Evolutionary conservation across 1,139 yeast genomes (phyloP).

Genomic region (Meyerozyma smithsonii): DNA sequence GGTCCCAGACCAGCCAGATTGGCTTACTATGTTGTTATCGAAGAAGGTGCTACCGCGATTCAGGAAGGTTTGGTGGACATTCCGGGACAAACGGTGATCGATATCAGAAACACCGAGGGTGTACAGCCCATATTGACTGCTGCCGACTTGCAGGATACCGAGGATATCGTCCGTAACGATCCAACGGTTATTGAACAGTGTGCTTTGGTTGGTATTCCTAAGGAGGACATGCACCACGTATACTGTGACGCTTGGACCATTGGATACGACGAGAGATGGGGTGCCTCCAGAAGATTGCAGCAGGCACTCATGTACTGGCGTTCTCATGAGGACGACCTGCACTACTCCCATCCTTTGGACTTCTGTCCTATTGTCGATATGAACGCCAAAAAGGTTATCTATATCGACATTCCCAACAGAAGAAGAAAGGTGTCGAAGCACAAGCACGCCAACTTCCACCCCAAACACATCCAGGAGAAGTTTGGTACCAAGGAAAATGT

Average conservation of each 20-base stretch:
- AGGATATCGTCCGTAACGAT: slow-evolving; percentile 59
- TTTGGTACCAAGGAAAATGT: slow-evolving; percentile 49
- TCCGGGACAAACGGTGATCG: slow-evolving; percentile 40
- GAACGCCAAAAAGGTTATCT: slow-evolving; percentile 62
- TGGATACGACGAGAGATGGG: slow-evolving; percentile 84
- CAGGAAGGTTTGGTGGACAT: slow-evolving; percentile 69
- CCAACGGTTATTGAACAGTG: slow-evolving; percentile 73
- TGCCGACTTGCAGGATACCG: slow-evolving; percentile 60
- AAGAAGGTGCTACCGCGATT: slow-evolving; percentile 55
- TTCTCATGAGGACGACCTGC: slow-evolving; percentile 74
- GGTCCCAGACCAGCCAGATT: slow-evolving; percentile 65
- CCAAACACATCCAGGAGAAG: slow-evolving; percentile 55
- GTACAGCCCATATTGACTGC: slow-evolving; percentile 75
- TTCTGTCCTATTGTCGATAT: slow-evolving; percentile 81
- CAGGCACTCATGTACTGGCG: slow-evolving; percentile 80
- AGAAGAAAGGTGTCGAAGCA: slow-evolving; percentile 68
- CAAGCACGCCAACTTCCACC: slow-evolving; percentile 67
- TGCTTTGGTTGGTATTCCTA: slow-evolving; percentile 62
- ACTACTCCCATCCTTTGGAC: slow-evolving; percentile 79
- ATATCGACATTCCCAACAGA: slow-evolving; percentile 67
- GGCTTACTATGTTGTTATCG: slow-evolving; percentile 62
- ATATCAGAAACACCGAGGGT: slow-evolving; percentile 48
- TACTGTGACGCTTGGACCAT: slow-evolving; percentile 87
- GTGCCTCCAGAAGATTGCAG: slow-evolving; percentile 67
- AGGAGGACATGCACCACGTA: slow-evolving; percentile 59